These are phyloP conservation scores for Meira nashicola DNA, from an alignment of 1,284 basidiomycete species.

Conservation along the genomic window DNA sequence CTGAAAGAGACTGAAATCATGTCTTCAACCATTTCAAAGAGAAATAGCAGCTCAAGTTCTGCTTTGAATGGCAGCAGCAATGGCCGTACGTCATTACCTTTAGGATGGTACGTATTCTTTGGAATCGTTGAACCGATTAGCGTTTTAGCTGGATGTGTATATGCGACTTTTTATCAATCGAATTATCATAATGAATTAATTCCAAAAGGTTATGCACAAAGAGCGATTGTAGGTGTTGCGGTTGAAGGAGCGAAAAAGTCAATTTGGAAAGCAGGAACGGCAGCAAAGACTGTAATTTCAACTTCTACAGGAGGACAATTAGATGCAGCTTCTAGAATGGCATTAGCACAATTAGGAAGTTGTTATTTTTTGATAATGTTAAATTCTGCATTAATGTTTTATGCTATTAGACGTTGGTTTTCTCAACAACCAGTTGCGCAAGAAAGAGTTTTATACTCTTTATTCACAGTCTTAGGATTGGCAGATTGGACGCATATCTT, in stretches of 20 bases:
- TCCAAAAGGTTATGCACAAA: slow-evolving; percentile 13
- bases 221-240: no score
- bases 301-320: not conserved
- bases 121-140: slow-evolving; percentile 38
- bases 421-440: slow-evolving; percentile 15
- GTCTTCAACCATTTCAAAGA: no score
- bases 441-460: slow-evolving; percentile 24
- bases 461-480: slow-evolving; percentile 33
- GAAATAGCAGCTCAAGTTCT: no score
- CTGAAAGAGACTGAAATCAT: no score
- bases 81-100: slow-evolving; percentile 1
- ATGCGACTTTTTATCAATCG: slow-evolving; percentile 28
- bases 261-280: slow-evolving; percentile 7
- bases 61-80: no score
- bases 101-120: slow-evolving; percentile 35
- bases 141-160: slow-evolving; percentile 29
- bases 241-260: not conserved
- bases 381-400: slow-evolving; percentile 34
- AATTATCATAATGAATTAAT: slow-evolving; percentile 33
- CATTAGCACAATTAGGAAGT: slow-evolving; percentile 34
- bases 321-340: slow-evolving; percentile 23
- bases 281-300: slow-evolving; percentile 14
- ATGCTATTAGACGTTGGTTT: slow-evolving; percentile 22
- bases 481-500: slow-evolving; percentile 46
- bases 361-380: slow-evolving; percentile 45